Conservation (phyloP, 768 basidiomycete genomes). For the Naganishia randhawae region DNA sequence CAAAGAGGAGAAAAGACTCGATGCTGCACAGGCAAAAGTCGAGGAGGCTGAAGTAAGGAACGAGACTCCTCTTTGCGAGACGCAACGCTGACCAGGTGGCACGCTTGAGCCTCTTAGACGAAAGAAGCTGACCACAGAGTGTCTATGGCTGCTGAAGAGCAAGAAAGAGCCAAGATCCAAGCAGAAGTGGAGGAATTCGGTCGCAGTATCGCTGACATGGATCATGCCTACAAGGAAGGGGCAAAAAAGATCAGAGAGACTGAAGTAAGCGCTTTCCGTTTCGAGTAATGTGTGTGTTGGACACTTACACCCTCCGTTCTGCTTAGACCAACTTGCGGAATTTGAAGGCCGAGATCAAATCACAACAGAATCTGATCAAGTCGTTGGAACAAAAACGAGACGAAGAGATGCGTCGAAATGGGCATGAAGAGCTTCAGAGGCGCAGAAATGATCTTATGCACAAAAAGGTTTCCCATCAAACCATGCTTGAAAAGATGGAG, state of each 20-base stretch:
- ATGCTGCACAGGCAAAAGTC: conserved; percentile 9
- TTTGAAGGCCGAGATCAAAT: not conserved
- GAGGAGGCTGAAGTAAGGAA: conserved; percentile 15
- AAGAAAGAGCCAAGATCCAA: not conserved
- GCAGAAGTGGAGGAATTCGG: conserved; percentile 12
- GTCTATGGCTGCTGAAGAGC: conserved; percentile 7
- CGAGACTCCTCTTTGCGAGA: not conserved
- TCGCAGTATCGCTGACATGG: not conserved
- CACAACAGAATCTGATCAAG: not conserved
- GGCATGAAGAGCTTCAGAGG: conserved; percentile 7
- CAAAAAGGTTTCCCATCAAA: not conserved
- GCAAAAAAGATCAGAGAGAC: conserved; percentile 11
- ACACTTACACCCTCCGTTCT: not conserved
- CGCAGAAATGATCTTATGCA: conserved; percentile 8
- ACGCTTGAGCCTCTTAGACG: not conserved
- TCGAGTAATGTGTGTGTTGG: too few relatives aligned
- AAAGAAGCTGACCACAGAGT: not conserved
- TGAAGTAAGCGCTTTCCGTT: not conserved
- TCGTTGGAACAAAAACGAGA: not conserved
- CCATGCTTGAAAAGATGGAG: conserved; percentile 4
- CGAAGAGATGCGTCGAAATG: conserved; percentile 14
- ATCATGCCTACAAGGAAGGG: conserved; percentile 7
- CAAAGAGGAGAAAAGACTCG: conserved; percentile 53
- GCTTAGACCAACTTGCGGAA: not conserved
- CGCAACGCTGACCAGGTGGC: not conserved